Conservation (phyloP, 2,329 filamentous ascomycete species). For the Coniochaeta prunicola region DNA sequence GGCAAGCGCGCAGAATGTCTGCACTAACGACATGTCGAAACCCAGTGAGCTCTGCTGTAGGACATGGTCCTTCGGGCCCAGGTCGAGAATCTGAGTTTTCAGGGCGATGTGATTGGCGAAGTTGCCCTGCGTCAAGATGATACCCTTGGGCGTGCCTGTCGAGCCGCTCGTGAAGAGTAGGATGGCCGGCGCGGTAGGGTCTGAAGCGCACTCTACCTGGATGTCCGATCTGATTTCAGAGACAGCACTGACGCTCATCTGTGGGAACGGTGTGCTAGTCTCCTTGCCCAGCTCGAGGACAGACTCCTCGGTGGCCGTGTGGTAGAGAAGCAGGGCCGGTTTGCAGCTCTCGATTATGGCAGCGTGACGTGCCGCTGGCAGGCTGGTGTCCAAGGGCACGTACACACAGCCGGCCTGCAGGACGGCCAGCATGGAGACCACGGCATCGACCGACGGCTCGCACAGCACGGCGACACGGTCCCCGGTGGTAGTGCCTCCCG, state of each 20-base stretch:
- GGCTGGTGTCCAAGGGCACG: conserved; percentile 31
- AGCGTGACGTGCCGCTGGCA: conserved; percentile 21
- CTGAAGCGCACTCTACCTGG: too few species aligned
- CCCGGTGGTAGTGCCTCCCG: too few species aligned
- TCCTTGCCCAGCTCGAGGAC: too few species aligned
- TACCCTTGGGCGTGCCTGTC: conserved; percentile 32
- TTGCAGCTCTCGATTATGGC: conserved; percentile 20
- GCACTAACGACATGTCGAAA: conserved; percentile 25
- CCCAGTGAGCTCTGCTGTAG: conserved; percentile 26
- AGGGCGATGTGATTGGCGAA: conserved; percentile 21
- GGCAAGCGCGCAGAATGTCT: conserved; percentile 22
- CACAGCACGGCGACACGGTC: conserved; percentile 34
- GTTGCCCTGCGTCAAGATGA: conserved; percentile 22
- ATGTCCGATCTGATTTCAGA: too few species aligned
- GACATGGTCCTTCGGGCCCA: too few species aligned
- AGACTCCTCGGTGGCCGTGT: neutral
- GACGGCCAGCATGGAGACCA: conserved; percentile 32
- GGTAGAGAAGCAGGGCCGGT: conserved; percentile 8
- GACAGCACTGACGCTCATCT: too few species aligned
- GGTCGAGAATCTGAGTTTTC: too few species aligned
- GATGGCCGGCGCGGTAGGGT: conserved; percentile 8
- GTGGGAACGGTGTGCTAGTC: too few species aligned
- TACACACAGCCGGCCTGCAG: conserved; percentile 27
- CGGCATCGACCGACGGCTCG: conserved; percentile 24
- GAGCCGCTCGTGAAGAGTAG: conserved; percentile 26